A percentile compares a stretch with the other conserved stretches of the same genome.
Evolutionary conservation across 306 rosid genomes (phyloP).

Genomic region (Acacia acuminata): DNA sequence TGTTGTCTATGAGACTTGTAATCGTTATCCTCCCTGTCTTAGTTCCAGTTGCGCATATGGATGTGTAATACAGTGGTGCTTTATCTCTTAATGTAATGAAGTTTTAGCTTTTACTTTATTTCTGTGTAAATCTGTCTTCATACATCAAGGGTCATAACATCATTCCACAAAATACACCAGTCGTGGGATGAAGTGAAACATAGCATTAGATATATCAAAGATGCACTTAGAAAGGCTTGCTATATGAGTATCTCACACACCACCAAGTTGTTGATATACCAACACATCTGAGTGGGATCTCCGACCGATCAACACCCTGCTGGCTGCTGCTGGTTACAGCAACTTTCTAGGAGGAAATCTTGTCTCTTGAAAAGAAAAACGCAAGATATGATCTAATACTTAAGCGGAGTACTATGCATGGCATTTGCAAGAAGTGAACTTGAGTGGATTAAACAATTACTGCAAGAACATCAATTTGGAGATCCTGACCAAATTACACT

Average conservation of each 20-base stretch:
- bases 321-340: background rate
- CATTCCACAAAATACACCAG: background rate
- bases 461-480: background rate
- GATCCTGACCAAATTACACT: background rate
- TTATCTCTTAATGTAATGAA: no score
- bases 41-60: no score
- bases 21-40: no score
- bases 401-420: background rate
- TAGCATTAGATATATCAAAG: background rate
- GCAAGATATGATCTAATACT: background rate
- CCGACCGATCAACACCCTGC: background rate
- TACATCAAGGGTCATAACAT: no score
- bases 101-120: no score
- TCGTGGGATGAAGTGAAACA: background rate
- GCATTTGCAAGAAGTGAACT: background rate
- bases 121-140: no score
- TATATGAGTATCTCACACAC: background rate
- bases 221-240: background rate
- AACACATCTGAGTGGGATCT: background rate
- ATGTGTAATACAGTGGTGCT: no score
- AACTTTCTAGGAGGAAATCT: background rate
- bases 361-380: background rate
- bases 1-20: no score
- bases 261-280: background rate
- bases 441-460: background rate